Conservation (phyloP, 257 asterid genomes). For the Coffea eugenioides region DNA sequence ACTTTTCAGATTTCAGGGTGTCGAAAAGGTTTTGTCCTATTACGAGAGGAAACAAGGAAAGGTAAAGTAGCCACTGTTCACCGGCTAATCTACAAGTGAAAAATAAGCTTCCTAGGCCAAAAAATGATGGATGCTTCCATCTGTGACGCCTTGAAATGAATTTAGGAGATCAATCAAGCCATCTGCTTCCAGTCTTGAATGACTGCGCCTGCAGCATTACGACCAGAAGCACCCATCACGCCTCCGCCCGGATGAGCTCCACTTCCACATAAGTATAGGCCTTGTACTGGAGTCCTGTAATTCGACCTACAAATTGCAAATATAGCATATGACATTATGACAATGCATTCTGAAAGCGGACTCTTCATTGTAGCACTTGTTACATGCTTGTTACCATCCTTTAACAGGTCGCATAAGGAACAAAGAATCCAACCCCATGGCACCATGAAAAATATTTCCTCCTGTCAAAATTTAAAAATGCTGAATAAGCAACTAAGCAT, state of each 20-base stretch:
- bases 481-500: neutral
- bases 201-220: conserved; percentile 73
- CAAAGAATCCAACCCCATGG: conserved; percentile 88
- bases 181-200: conserved; percentile 58
- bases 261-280: conserved; percentile 86
- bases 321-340: neutral
- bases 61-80: neutral
- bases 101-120: neutral
- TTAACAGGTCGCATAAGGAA: conserved; percentile 92
- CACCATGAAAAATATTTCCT: conserved; percentile 94
- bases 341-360: neutral
- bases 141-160: neutral
- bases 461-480: conserved; percentile 42
- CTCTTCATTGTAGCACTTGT: neutral
- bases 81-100: neutral
- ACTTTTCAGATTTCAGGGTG: neutral
- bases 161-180: conserved; percentile 1
- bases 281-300: conserved; percentile 76
- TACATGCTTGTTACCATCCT: conserved; percentile 63
- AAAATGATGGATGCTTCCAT: too few species aligned
- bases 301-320: conserved; percentile 55
- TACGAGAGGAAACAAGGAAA: neutral
- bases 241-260: conserved; percentile 99
- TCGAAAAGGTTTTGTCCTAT: neutral
- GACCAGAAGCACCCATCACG: conserved; percentile 97